Conservation (phyloP, 2,329 filamentous ascomycete genomes). For the Arthrinium phaeospermum region DNA sequence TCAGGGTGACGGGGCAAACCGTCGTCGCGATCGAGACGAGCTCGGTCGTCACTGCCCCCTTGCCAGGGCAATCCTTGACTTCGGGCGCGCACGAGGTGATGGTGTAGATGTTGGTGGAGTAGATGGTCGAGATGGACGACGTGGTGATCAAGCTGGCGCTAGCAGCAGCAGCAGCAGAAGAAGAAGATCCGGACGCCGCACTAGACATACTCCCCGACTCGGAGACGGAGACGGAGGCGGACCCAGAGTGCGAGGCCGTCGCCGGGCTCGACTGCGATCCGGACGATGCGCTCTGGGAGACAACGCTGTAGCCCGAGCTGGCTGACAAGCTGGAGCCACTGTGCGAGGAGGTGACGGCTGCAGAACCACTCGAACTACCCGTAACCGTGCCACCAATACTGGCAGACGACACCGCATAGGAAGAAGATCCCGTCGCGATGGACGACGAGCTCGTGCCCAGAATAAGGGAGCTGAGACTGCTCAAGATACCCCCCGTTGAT, state of each 20-base stretch:
- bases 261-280: neutral
- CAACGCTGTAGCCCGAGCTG: neutral
- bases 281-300: neutral
- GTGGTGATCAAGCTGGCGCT: conserved; percentile 20
- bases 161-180: neutral
- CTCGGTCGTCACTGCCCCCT: conserved; percentile 31
- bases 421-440: neutral
- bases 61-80: conserved; percentile 35
- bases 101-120: conserved; percentile 37
- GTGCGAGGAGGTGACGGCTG: neutral
- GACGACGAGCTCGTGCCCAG: conserved; percentile 30
- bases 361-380: neutral
- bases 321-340: neutral
- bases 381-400: neutral
- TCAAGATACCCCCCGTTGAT: conserved; percentile 32
- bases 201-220: neutral
- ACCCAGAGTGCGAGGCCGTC: conserved; percentile 19
- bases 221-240: neutral
- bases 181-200: conserved; percentile 1
- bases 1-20: conserved; percentile 30
- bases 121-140: conserved; percentile 31
- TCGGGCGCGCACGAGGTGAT: conserved; percentile 34
- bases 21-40: conserved; percentile 34
- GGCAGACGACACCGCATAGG: neutral
- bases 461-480: conserved; percentile 37